These are phyloP conservation scores for Protomyces lactucae-debilis DNA, from an alignment of 1,139 yeast genomes.

Conservation along the genomic window DNA sequence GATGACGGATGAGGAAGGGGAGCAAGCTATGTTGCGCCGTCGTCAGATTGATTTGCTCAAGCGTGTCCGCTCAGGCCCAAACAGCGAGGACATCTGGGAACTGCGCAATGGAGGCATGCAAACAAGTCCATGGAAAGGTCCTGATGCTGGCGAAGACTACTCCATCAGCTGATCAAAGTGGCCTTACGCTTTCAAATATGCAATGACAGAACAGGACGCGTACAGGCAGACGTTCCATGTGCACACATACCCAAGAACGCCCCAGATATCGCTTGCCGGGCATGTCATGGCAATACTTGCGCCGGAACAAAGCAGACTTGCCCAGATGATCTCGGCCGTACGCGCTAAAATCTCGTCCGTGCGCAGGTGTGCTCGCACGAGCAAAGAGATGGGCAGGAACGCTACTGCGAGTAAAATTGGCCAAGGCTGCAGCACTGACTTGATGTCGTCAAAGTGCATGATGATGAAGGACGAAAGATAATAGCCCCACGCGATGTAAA, in stretches of 20 bases:
- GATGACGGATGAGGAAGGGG: slow-evolving; percentile 11
- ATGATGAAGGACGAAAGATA: slow-evolving; percentile 9
- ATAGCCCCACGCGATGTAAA: slow-evolving; percentile 20
- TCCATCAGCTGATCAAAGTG: neutral
- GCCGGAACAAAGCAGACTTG: slow-evolving; percentile 1
- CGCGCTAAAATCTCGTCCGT: slow-evolving; percentile 11
- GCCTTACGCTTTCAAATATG: neutral
- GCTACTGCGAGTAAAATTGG: slow-evolving; percentile 17
- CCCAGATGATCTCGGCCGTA: neutral
- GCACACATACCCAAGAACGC: slow-evolving; percentile 10
- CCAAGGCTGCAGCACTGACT: slow-evolving; percentile 13
- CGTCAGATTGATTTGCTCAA: slow-evolving; percentile 10
- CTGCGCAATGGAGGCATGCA: slow-evolving; percentile 12
- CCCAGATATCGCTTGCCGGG: slow-evolving; percentile 14
- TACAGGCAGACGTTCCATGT: slow-evolving; percentile 3
- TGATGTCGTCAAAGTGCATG: slow-evolving; percentile 10
- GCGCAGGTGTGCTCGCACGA: slow-evolving; percentile 17
- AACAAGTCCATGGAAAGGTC: neutral
- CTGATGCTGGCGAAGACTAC: neutral
- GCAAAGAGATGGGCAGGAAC: slow-evolving; percentile 14
- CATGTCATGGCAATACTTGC: slow-evolving; percentile 7
- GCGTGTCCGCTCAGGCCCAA: slow-evolving; percentile 26
- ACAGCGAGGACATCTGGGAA: slow-evolving; percentile 30
- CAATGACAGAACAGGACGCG: slow-evolving; percentile 4
- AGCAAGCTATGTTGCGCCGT: slow-evolving; percentile 22